Evolutionary conservation across 192 early-diverging fungal species (phyloP).

Genomic region (Chytriomyces confervae): DNA sequence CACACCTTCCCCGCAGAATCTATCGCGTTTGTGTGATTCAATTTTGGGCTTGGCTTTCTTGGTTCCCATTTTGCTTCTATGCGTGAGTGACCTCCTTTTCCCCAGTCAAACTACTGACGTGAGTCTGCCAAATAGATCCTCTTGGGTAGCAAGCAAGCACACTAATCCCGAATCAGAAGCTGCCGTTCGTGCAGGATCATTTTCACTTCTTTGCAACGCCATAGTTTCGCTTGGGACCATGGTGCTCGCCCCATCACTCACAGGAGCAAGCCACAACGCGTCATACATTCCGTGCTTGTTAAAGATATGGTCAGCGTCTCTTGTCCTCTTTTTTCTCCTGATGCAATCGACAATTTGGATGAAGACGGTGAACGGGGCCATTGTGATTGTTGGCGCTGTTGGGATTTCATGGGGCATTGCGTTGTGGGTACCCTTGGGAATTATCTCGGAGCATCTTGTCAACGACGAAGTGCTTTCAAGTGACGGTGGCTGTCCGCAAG

Average conservation of each 20-base stretch:
- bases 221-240: slow-evolving; percentile 72
- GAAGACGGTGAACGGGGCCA: slow-evolving; percentile 61
- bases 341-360: slow-evolving; percentile 75
- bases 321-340: slow-evolving; percentile 67
- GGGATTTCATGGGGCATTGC: slow-evolving; percentile 86
- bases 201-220: slow-evolving; percentile 82
- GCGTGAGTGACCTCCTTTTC: slow-evolving; percentile 54
- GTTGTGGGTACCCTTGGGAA: slow-evolving; percentile 91
- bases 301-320: slow-evolving; percentile 69
- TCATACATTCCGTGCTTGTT: background rate
- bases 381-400: slow-evolving; percentile 68
- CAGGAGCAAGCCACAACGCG: slow-evolving; percentile 38
- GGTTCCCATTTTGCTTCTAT: slow-evolving; percentile 97
- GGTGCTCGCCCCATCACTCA: slow-evolving; percentile 63
- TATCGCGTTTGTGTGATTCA: slow-evolving; percentile 85
- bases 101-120: slow-evolving; percentile 9
- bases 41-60: slow-evolving; percentile 94
- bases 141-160: slow-evolving; percentile 68
- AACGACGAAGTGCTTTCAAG: too few species aligned
- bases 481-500: too few species aligned
- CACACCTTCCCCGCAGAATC: slow-evolving; percentile 64
- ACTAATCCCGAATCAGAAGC: slow-evolving; percentile 1
- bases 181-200: slow-evolving; percentile 82
- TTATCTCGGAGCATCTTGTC: slow-evolving; percentile 78
- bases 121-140: slow-evolving; percentile 51